phyloP scores from a whole-genome alignment of 352 stramenopile species.

The Globisporangium viniferum region DNA sequence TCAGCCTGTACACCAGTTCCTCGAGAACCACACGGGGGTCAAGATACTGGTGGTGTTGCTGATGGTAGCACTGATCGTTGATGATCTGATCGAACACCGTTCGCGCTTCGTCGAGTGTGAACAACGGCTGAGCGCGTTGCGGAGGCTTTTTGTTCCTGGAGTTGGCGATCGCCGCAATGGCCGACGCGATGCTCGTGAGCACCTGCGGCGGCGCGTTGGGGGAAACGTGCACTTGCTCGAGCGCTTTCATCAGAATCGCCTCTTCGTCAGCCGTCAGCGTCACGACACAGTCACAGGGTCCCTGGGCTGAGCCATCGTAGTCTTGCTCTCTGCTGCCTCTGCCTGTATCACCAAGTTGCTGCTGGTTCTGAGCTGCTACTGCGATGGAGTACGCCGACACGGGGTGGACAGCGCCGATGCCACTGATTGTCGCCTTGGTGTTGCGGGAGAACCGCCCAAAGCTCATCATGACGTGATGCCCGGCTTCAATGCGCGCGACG shows the following conservation, averaged over 20 bases:
- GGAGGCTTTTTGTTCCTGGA: conserved; percentile 37
- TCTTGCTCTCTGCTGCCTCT: conserved; percentile 4
- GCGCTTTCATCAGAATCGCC: conserved; percentile 38
- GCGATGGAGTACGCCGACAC: conserved; percentile 1
- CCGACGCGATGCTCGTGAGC: conserved; percentile 49
- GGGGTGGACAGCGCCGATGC: background rate
- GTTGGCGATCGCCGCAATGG: conserved; percentile 54
- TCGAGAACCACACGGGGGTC: conserved; percentile 1
- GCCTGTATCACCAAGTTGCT: background rate
- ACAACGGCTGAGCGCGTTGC: conserved; percentile 31
- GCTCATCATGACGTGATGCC: conserved; percentile 62
- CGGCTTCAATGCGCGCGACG: conserved; percentile 63
- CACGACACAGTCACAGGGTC: conserved; percentile 48
- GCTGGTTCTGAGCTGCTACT: background rate
- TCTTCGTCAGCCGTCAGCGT: conserved; percentile 54
- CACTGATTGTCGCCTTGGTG: conserved; percentile 15
- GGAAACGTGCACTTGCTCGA: conserved; percentile 55
- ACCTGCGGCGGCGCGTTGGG: conserved; percentile 37
- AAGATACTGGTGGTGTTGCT: background rate
- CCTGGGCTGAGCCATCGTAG: conserved; percentile 20
- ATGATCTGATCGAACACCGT: conserved; percentile 29
- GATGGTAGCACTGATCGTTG: background rate
- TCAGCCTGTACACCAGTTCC: background rate
- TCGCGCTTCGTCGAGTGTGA: conserved; percentile 39
- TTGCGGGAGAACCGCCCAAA: conserved; percentile 30